Base-by-base conservation (phyloP, 2,329 filamentous ascomycete species). In the Aspergillus sp. region DNA sequence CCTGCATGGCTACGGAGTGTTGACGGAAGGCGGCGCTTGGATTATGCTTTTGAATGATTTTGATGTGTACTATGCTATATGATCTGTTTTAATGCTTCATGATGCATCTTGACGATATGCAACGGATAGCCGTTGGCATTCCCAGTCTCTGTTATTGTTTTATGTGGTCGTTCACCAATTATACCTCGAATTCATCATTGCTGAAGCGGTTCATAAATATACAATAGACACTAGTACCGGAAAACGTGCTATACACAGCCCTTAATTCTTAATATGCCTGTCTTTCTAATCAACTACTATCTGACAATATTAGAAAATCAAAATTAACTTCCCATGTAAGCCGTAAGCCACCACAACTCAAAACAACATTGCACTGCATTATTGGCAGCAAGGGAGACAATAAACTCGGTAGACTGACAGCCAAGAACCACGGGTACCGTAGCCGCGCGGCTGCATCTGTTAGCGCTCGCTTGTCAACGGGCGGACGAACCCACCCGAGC, bases 391-490 rank as follows among this genome's bases (percentile, higher is more conserved):
- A 44, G 41, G 41, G 41, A 21, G 19, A 21, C 19, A 13, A 21
- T 8, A 8, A 44, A 44, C 10, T 21, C 17, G n/a, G 41, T 21
- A 17, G 41, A 21, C 21, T 44, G 47, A 27, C 44, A 27, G 47
- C 25, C 47, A 30, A 27, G 47, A 50, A 30, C 25, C 47, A 44
- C 36, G 4, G 36, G 23, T 11, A 10, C 57, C 48, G 57, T 62
- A 67, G 55, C 58, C 68, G 68, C 66, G 66, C 71, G 70, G 60
- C 58, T 69, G 54, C 44, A 62, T 6, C 3, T 23, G 53, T 61
- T 69, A 62, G 58, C 71, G 71, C 71, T 64, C 62, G 64, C 70
- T 69, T 67, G 64, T 8, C 47, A 50, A 51, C 53, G 59, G 36
- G 62, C 51, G 52, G 27, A 42, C 57, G 53, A 63, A 65, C 54